Evolutionary conservation across 164 flowering plant species (phyloP).

Genomic region (Amborella trichopoda): DNA sequence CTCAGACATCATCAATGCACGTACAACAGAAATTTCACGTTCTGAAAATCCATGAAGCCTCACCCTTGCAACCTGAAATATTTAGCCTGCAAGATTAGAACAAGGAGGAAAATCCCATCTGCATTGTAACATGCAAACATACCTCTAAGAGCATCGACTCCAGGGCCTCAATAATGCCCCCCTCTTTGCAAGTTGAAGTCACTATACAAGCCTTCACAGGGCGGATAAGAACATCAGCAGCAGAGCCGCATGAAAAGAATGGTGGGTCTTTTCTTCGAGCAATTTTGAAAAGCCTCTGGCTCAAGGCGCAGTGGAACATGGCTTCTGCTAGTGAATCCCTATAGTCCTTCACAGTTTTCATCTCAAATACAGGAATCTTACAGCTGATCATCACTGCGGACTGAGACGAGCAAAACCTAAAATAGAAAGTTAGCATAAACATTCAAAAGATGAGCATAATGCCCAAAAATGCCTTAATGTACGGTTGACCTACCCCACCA

Average conservation of each 20-base stretch:
- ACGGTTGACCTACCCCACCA: slow-evolving; percentile 78
- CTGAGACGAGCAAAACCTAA: slow-evolving; percentile 22
- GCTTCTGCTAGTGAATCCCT: slow-evolving; percentile 67
- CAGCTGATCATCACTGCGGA: slow-evolving; percentile 91
- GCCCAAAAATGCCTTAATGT: not conserved
- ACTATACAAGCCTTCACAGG: slow-evolving; percentile 76
- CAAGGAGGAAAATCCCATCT: not conserved
- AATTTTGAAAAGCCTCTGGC: slow-evolving; percentile 79
- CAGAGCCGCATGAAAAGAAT: slow-evolving; percentile 76
- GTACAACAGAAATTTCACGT: slow-evolving; percentile 67
- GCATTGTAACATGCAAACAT: slow-evolving; percentile 3
- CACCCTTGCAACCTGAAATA: slow-evolving; percentile 71
- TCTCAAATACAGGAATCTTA: slow-evolving; percentile 61
- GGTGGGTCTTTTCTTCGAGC: slow-evolving; percentile 86
- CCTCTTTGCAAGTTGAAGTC: slow-evolving; percentile 84
- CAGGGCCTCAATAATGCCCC: slow-evolving; percentile 64
- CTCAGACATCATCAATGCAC: slow-evolving; percentile 78
- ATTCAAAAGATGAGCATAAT: not conserved
- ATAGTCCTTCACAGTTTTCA: slow-evolving; percentile 84
- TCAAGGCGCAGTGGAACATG: slow-evolving; percentile 80
- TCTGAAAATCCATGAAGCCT: slow-evolving; percentile 89
- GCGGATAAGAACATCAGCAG: slow-evolving; percentile 65
- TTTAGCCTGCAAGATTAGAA: slow-evolving; percentile 3
- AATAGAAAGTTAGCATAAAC: not conserved
- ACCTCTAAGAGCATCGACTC: slow-evolving; percentile 93